Evolutionary conservation across 805 yeast genomes (phyloP).

Genomic region (Spathaspora arborariae): DNA sequence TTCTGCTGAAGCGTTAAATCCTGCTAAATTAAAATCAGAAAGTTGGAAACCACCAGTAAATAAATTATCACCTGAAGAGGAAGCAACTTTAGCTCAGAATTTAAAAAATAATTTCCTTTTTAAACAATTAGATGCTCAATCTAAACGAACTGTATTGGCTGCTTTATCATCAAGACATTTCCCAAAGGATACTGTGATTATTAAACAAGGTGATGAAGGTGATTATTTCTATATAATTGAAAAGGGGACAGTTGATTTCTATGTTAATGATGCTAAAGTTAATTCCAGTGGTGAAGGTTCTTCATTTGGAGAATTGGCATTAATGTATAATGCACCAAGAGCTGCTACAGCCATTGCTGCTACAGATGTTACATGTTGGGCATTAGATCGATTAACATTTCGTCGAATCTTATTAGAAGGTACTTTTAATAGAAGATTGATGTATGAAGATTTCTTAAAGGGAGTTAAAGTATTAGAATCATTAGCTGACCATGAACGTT

Average conservation of each 20-base stretch:
- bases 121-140: constrained; percentile 73
- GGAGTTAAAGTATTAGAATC: constrained; percentile 78
- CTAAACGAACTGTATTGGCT: constrained; percentile 71
- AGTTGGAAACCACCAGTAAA: constrained; percentile 73
- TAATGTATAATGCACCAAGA: constrained; percentile 96
- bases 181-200: constrained; percentile 59
- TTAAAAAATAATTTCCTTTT: constrained; percentile 83
- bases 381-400: constrained; percentile 88
- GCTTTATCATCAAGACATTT: constrained; percentile 78
- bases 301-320: constrained; percentile 93
- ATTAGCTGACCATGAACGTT: constrained; percentile 76
- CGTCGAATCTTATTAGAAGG: constrained; percentile 87
- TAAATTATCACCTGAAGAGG: constrained; percentile 59
- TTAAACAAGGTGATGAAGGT: constrained; percentile 91
- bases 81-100: constrained; percentile 61
- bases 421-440: constrained; percentile 81
- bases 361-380: constrained; percentile 73
- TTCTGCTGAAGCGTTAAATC: constrained; percentile 83
- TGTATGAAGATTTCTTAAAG: constrained; percentile 85
- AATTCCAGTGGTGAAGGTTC: constrained; percentile 81
- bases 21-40: constrained; percentile 61
- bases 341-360: constrained; percentile 90
- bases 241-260: constrained; percentile 76
- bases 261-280: constrained; percentile 67
- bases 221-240: constrained; percentile 88